Evolutionary conservation across 2,329 filamentous ascomycete genomes (phyloP).

Genomic region (Trichoderma lentiforme): DNA sequence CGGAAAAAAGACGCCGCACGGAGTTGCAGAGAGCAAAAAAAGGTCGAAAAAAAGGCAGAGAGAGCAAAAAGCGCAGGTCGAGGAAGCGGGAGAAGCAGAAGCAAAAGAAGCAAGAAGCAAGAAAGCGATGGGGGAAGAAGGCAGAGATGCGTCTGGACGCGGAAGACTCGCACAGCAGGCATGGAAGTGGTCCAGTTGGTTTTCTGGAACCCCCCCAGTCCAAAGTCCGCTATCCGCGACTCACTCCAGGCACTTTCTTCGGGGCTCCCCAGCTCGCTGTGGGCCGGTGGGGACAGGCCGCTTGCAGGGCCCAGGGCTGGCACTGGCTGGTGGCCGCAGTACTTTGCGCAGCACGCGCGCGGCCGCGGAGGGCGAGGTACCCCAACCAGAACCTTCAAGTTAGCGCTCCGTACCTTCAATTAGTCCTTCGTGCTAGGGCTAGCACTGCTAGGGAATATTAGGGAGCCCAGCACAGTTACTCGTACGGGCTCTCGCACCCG

Average conservation of each 20-base stretch:
- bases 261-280: conserved; percentile 9
- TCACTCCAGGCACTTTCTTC: conserved; percentile 6
- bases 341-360: background rate
- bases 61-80: background rate
- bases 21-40: background rate
- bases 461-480: background rate
- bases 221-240: conserved; percentile 9
- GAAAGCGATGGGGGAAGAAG: background rate
- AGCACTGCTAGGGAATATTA: no score
- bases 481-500: background rate
- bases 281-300: conserved; percentile 18
- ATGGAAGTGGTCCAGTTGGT: background rate
- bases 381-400: background rate
- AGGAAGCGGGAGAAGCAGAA: background rate
- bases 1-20: background rate
- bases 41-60: background rate
- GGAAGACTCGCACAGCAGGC: conserved; percentile 7
- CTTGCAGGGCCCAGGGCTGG: conserved; percentile 9
- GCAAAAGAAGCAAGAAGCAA: background rate
- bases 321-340: background rate
- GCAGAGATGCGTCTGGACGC: background rate
- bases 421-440: background rate
- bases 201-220: conserved; percentile 19
- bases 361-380: background rate
- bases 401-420: background rate